A percentile compares a stretch with the other conserved stretches of the same genome.
Evolutionary conservation across 495 filamentous ascomycete genomes (phyloP).

Genomic region (Amphirosellinia nigrospora): DNA sequence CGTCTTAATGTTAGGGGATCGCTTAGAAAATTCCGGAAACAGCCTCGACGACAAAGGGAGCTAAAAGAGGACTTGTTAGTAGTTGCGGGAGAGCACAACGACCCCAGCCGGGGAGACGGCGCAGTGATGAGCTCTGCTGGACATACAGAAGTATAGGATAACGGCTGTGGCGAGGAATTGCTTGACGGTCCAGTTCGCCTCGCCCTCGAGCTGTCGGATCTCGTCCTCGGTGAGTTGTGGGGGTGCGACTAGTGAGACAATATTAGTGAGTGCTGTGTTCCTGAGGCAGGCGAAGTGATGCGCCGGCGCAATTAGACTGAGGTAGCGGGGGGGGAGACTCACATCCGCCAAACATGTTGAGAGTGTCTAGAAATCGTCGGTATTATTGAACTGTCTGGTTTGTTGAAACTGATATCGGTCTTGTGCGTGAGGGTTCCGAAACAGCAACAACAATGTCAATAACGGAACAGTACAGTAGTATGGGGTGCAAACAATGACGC

Average conservation of each 20-base stretch:
- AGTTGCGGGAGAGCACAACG: background rate
- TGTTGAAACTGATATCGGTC: background rate
- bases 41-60: constrained; percentile 83
- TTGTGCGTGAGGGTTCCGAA: background rate
- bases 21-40: constrained; percentile 74
- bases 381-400: background rate
- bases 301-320: background rate
- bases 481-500: constrained; percentile 18
- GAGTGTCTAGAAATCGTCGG: background rate
- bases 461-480: constrained; percentile 6
- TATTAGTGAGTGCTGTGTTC: constrained; percentile 24
- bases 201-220: constrained; percentile 68
- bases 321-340: constrained; percentile 26
- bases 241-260: constrained; percentile 47
- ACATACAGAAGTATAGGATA: constrained; percentile 84
- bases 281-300: constrained; percentile 13
- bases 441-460: background rate
- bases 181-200: constrained; percentile 71
- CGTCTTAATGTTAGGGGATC: background rate
- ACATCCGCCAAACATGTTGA: constrained; percentile 57
- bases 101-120: background rate
- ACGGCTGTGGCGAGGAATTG: constrained; percentile 66
- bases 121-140: background rate
- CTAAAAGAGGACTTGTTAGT: constrained; percentile 48
- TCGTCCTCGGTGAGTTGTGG: constrained; percentile 59